Percentiles rank a stretch among this genome's conserved stretches.
phyloP scores from a whole-genome alignment of 306 rosid species.

The peach (Prunus persica) region DNA sequence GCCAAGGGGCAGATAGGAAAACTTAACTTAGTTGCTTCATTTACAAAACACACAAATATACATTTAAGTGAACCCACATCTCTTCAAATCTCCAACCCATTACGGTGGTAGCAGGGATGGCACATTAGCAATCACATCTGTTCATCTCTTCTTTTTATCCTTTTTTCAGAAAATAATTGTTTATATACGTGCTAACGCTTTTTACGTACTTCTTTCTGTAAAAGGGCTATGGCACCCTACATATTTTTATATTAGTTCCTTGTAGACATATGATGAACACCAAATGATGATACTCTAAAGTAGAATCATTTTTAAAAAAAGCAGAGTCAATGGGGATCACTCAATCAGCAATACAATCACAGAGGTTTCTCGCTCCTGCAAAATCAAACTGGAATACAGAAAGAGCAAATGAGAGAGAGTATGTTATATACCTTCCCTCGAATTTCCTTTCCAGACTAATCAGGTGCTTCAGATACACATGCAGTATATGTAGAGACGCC shows the following conservation, averaged over 20 bases:
- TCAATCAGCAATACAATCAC: background rate
- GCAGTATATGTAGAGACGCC: slow-evolving; percentile 63
- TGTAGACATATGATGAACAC: background rate
- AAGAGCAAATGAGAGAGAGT: background rate
- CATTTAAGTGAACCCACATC: too few species aligned
- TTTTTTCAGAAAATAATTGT: background rate
- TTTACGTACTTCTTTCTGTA: background rate
- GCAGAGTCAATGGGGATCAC: background rate
- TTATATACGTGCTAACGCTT: background rate
- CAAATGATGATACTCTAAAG: background rate
- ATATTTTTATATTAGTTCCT: too few species aligned
- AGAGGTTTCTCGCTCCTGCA: background rate
- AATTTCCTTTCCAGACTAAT: slow-evolving; percentile 41
- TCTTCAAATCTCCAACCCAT: background rate
- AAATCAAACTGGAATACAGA: background rate
- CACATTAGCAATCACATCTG: too few species aligned
- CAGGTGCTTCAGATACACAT: slow-evolving; percentile 60
- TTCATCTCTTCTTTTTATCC: background rate
- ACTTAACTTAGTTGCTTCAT: background rate
- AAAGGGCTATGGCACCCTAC: background rate
- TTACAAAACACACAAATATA: background rate
- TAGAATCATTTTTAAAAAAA: background rate
- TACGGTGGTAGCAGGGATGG: too few species aligned
- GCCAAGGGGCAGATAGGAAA: background rate
- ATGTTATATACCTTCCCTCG: slow-evolving; percentile 56